Evolutionary conservation across 2,329 filamentous ascomycete species (phyloP).

Genomic region (Pseudomassariella vexata): DNA sequence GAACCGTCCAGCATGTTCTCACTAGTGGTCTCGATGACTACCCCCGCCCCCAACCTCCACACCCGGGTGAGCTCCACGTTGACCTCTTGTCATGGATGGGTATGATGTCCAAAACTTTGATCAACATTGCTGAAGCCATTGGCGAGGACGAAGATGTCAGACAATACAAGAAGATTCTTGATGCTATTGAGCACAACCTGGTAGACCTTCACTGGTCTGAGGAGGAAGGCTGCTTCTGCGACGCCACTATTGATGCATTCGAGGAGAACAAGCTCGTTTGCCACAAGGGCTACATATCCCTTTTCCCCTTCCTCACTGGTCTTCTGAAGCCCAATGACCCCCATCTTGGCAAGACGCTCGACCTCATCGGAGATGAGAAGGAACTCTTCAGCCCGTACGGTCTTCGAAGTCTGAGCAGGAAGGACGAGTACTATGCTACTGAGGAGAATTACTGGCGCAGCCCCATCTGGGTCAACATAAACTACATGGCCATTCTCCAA

Average conservation of each 20-base stretch:
- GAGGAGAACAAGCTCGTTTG: constrained; percentile 87
- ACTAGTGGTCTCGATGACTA: constrained; percentile 94
- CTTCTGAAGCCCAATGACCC: constrained; percentile 69
- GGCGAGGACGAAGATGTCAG: constrained; percentile 69
- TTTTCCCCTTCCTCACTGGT: constrained; percentile 88
- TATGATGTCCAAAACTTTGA: constrained; percentile 85
- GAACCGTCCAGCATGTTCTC: constrained; percentile 76
- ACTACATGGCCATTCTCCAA: constrained; percentile 78
- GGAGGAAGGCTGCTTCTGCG: constrained; percentile 77
- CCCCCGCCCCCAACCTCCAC: constrained; percentile 82
- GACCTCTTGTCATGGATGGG: constrained; percentile 96
- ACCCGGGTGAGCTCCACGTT: constrained; percentile 89
- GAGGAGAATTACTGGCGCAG: constrained; percentile 97
- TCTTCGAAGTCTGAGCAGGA: constrained; percentile 82
- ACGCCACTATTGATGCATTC: constrained; percentile 90
- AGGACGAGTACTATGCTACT: constrained; percentile 77
- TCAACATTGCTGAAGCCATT: constrained; percentile 72
- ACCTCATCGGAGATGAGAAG: constrained; percentile 72
- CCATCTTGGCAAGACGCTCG: constrained; percentile 67
- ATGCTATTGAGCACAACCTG: constrained; percentile 78
- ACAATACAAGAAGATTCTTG: constrained; percentile 65
- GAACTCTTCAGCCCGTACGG: constrained; percentile 88
- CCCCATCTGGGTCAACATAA: constrained; percentile 94
- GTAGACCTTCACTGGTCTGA: constrained; percentile 92
- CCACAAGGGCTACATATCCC: constrained; percentile 91